A percentile compares a stretch with the other conserved stretches of the same genome.
These are phyloP conservation scores for Suaeda aralocaspica DNA, from an alignment of 148 eudicot species.

Conservation along the genomic window DNA sequence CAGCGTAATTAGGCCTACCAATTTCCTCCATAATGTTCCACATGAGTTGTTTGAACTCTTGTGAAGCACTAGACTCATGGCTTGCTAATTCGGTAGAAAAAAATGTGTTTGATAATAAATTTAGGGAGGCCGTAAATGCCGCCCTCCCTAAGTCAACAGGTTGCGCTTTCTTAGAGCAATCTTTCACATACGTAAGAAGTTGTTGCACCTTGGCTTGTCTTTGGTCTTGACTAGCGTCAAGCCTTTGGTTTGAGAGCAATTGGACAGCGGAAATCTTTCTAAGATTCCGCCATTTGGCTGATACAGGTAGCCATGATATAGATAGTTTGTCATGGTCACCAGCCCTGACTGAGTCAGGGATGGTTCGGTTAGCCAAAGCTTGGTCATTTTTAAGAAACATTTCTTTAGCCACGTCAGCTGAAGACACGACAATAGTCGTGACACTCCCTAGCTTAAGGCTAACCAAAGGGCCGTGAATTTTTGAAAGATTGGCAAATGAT, in stretches of 20 bases:
- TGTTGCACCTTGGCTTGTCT: conserved; percentile 28
- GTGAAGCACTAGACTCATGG: conserved; percentile 18
- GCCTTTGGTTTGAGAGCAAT: conserved; percentile 22
- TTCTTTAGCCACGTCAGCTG: conserved; percentile 39
- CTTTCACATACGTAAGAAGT: conserved; percentile 16
- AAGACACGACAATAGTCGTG: conserved; percentile 39
- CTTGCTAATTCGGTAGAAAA: conserved; percentile 23
- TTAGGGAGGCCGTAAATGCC: conserved; percentile 25
- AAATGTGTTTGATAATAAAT: conserved; percentile 26
- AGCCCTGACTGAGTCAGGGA: conserved; percentile 32
- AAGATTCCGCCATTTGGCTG: conserved; percentile 26
- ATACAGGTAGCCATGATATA: conserved; percentile 26
- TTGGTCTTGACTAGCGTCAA: conserved; percentile 18
- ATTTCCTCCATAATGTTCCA: conserved; percentile 36
- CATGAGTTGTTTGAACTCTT: conserved; percentile 34
- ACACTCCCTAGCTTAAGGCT: conserved; percentile 35
- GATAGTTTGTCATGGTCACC: conserved; percentile 30
- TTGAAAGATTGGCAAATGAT: conserved; percentile 38
- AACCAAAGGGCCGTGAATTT: conserved; percentile 43
- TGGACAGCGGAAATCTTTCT: conserved; percentile 25
- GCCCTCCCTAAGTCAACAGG: conserved; percentile 24
- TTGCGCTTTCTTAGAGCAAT: conserved; percentile 9
- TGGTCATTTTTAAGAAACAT: conserved; percentile 32
- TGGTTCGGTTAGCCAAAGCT: conserved; percentile 28
- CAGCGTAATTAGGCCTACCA: conserved; percentile 52